phyloP scores from a whole-genome alignment of 2,329 filamentous ascomycete species.

The Trichoderma sp. region DNA sequence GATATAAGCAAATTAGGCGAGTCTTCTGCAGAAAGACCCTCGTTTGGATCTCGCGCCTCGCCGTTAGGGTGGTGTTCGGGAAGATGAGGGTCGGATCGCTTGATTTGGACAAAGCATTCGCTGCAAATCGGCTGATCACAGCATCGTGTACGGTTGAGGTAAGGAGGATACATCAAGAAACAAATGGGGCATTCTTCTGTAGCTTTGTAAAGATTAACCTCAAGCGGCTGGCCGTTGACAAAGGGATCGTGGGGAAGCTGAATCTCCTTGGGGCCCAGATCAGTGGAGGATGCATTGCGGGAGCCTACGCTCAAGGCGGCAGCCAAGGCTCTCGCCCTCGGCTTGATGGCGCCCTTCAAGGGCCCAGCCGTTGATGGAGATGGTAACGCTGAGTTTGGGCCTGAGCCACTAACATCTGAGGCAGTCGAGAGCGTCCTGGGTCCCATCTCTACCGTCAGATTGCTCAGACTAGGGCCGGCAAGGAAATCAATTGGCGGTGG shows the following conservation, averaged over 20 bases:
- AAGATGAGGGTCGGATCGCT: constrained; percentile 86
- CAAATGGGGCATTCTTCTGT: constrained; percentile 92
- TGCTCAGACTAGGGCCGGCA: constrained; percentile 64
- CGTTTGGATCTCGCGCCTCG: constrained; percentile 43
- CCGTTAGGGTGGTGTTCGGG: constrained; percentile 72
- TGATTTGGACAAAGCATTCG: constrained; percentile 99
- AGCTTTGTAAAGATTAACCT: constrained; percentile 92
- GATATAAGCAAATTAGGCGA: constrained; percentile 74
- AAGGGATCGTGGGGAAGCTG: constrained; percentile 79
- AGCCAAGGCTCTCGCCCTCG: constrained; percentile 85
- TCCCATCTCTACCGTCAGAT: constrained; percentile 77
- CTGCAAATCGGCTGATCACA: constrained; percentile 97
- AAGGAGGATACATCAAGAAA: constrained; percentile 93
- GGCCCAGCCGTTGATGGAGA: constrained; percentile 52
- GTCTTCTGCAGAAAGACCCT: constrained; percentile 51
- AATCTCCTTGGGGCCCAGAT: constrained; percentile 77
- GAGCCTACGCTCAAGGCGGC: constrained; percentile 76
- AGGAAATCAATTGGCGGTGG: constrained; percentile 48
- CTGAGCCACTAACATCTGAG: constrained; percentile 70
- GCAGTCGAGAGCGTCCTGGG: constrained; percentile 76
- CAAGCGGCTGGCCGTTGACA: constrained; percentile 91
- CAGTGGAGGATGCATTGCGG: constrained; percentile 71
- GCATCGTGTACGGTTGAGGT: constrained; percentile 90
- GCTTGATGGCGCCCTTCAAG: constrained; percentile 67
- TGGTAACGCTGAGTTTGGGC: constrained; percentile 58